Evolutionary conservation across 164 flowering plant genomes (phyloP).

Genomic region (Nymphaea thermarum): DNA sequence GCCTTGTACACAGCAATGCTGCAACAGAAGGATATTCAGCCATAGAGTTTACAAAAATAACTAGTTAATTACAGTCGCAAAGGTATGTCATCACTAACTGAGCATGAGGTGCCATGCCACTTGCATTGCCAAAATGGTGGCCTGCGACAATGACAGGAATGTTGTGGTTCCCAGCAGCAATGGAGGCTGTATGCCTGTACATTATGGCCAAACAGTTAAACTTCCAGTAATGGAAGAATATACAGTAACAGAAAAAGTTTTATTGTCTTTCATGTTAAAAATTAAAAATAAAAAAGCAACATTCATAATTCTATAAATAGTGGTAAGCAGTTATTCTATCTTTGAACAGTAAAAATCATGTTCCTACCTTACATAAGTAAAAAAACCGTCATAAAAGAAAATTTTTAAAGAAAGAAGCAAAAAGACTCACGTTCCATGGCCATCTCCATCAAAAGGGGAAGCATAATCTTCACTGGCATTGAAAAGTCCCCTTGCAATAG

Average conservation of each 20-base stretch:
- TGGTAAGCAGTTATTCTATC: background rate
- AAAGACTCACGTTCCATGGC: constrained; percentile 84
- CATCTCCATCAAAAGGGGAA: constrained; percentile 85
- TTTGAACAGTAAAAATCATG: no score
- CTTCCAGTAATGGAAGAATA: background rate
- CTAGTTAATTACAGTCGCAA: background rate
- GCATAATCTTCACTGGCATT: constrained; percentile 78
- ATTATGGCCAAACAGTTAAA: background rate
- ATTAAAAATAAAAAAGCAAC: background rate
- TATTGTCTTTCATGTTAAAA: background rate
- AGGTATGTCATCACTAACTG: constrained; percentile 40
- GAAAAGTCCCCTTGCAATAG: constrained; percentile 82
- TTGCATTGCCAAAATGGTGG: constrained; percentile 88
- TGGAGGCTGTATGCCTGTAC: constrained; percentile 84
- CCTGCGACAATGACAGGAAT: constrained; percentile 81
- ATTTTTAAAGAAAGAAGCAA: background rate
- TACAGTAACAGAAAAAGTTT: background rate
- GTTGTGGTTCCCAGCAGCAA: constrained; percentile 94
- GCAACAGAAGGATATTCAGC: constrained; percentile 4
- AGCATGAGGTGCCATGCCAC: constrained; percentile 98
- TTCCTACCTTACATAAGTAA: background rate
- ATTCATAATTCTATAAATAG: background rate
- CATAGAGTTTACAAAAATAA: background rate
- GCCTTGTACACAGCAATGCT: constrained; percentile 96
- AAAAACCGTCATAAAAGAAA: background rate